These are phyloP conservation scores for Onygenales sp. DNA, from an alignment of 2,329 filamentous ascomycete genomes.

Conservation along the genomic window DNA sequence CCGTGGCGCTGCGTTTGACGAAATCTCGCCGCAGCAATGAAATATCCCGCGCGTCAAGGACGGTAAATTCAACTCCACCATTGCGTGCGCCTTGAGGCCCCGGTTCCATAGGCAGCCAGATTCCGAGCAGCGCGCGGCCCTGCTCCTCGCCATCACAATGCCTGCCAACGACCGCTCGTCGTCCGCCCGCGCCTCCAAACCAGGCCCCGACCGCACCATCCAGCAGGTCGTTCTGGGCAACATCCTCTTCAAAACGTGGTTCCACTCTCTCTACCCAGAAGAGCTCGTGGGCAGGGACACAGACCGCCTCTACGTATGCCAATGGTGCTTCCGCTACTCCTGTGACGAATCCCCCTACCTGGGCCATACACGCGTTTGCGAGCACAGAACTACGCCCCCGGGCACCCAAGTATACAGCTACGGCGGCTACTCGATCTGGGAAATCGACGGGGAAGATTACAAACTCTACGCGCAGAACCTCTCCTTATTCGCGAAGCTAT, in stretches of 20 bases:
- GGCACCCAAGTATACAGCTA: slow-evolving; percentile 69
- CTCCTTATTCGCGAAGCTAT: slow-evolving; percentile 91
- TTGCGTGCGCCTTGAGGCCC: neutral
- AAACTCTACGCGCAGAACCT: slow-evolving; percentile 91
- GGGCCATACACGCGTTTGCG: slow-evolving; percentile 41
- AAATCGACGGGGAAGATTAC: slow-evolving; percentile 82
- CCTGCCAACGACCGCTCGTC: neutral
- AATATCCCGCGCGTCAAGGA: neutral
- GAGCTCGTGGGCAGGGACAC: slow-evolving; percentile 44
- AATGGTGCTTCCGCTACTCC: slow-evolving; percentile 89
- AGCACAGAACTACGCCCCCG: slow-evolving; percentile 45
- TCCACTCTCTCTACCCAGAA: slow-evolving; percentile 79
- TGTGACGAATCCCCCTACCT: slow-evolving; percentile 30
- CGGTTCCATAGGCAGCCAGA: too few relatives aligned
- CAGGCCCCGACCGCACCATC: slow-evolving; percentile 60
- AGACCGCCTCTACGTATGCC: slow-evolving; percentile 73
- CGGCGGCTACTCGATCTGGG: slow-evolving; percentile 77
- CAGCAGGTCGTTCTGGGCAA: slow-evolving; percentile 79
- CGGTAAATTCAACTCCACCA: neutral
- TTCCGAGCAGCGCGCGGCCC: too few relatives aligned
- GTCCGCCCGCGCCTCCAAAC: slow-evolving; percentile 18
- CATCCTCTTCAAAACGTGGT: slow-evolving; percentile 81
- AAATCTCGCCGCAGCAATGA: neutral
- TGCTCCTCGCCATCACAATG: neutral
- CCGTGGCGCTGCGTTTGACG: neutral